These are phyloP conservation scores for Plectosphaerella sp. DNA, from an alignment of 2,329 filamentous ascomycete species.

Conservation along the genomic window DNA sequence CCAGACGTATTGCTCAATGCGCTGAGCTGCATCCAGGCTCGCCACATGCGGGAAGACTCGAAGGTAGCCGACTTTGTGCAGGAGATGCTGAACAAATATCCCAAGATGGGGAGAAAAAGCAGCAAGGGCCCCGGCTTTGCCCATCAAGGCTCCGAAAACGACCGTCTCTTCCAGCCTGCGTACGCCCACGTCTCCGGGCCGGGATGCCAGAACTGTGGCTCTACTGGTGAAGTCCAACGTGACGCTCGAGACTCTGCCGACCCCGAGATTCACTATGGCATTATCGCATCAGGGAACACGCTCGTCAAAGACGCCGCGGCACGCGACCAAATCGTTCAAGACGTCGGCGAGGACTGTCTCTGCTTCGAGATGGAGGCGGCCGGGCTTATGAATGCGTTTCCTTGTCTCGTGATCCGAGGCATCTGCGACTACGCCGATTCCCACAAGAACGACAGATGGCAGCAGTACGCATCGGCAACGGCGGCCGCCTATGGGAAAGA, in stretches of 20 bases:
- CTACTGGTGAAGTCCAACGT: not conserved
- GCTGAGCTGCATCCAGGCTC: not conserved
- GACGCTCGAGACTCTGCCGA: not conserved
- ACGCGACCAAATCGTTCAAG: constrained; percentile 20
- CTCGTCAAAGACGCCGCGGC: constrained; percentile 1
- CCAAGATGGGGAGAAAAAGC: not conserved
- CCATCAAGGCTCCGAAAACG: not conserved
- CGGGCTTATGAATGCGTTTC: constrained; percentile 15
- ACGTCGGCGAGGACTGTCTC: constrained; percentile 2
- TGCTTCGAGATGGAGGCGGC: constrained; percentile 23
- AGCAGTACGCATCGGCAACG: constrained; percentile 24
- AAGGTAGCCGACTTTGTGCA: not conserved
- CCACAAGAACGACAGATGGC: constrained; percentile 31
- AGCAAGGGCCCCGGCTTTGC: too few species aligned
- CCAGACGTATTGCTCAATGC: not conserved
- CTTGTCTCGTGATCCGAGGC: constrained; percentile 27
- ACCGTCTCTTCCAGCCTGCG: not conserved
- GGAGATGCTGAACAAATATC: not conserved
- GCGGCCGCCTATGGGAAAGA: constrained; percentile 22
- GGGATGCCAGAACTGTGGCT: not conserved
- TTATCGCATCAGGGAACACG: constrained; percentile 4
- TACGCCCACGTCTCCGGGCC: not conserved
- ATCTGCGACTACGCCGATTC: constrained; percentile 33
- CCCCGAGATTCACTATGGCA: constrained; percentile 6
- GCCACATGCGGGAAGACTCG: not conserved